These are phyloP conservation scores for Chlamydomonas eustigma DNA, from an alignment of 139 green algal species.

Conservation along the genomic window DNA sequence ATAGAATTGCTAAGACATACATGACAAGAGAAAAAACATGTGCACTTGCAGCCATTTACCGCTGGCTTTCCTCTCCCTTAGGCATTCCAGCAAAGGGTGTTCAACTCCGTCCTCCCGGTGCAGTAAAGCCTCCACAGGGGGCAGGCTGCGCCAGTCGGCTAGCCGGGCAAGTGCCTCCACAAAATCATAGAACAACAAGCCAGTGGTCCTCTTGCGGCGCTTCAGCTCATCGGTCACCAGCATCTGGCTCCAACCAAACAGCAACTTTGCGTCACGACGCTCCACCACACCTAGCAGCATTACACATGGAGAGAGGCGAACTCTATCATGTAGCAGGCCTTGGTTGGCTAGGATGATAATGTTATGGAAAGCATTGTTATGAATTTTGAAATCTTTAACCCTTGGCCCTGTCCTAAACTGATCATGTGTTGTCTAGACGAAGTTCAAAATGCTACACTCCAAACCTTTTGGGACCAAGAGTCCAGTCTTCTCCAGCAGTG, in stretches of 20 bases:
- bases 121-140: constrained; percentile 18
- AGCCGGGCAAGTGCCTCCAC: constrained; percentile 40
- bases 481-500: constrained; percentile 34
- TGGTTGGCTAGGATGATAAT: no score
- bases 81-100: not conserved
- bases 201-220: constrained; percentile 40
- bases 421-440: no score
- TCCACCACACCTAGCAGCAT: no score
- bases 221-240: constrained; percentile 49
- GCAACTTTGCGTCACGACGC: constrained; percentile 40
- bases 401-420: no score
- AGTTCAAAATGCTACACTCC: no score
- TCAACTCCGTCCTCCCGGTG: not conserved
- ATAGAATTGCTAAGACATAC: no score
- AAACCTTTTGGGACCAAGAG: constrained; percentile 26
- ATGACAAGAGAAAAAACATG: not conserved
- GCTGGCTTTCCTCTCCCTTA: not conserved
- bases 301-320: no score
- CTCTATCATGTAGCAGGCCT: no score
- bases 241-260: constrained; percentile 45
- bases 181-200: constrained; percentile 44
- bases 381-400: no score
- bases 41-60: not conserved
- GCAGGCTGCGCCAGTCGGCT: constrained; percentile 26
- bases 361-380: no score